Conservation (phyloP, 176 grass and related monocot species). For the Aegilops speltoides region DNA sequence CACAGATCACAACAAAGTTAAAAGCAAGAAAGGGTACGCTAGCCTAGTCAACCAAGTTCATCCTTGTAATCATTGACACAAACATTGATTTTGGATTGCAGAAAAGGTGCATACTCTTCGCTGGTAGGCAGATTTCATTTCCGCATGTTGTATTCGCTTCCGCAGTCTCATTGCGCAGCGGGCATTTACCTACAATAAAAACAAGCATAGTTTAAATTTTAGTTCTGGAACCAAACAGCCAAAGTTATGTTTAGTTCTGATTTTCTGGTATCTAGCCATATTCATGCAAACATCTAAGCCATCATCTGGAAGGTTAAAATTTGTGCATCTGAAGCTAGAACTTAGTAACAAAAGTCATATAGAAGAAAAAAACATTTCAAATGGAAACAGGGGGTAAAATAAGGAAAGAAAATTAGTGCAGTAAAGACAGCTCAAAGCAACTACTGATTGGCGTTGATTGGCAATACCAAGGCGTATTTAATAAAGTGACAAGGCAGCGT, state of each 20-base stretch:
- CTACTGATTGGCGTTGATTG: neutral
- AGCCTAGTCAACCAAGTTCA: slow-evolving; percentile 1
- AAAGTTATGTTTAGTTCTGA: neutral
- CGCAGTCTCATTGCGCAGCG: slow-evolving; percentile 58
- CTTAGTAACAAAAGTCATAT: neutral
- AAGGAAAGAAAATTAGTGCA: neutral
- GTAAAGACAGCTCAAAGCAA: neutral
- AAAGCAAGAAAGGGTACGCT: neutral
- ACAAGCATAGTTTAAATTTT: slow-evolving; percentile 8
- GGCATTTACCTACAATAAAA: slow-evolving; percentile 63
- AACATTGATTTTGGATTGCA: slow-evolving; percentile 24
- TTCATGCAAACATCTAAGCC: neutral
- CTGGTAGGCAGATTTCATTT: slow-evolving; percentile 81
- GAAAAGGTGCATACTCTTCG: slow-evolving; percentile 57
- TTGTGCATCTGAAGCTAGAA: neutral
- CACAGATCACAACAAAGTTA: slow-evolving; percentile 1
- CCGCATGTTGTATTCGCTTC: slow-evolving; percentile 68
- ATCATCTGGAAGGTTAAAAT: neutral
- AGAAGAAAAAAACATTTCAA: neutral
- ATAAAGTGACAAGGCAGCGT: neutral
- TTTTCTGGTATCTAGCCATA: slow-evolving; percentile 17
- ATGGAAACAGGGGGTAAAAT: neutral
- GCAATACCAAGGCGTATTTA: neutral
- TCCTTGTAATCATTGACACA: slow-evolving; percentile 11
- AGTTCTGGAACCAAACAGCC: neutral